These are phyloP conservation scores for Picea abies DNA, from an alignment of 83 land plant genomes.

Conservation along the genomic window DNA sequence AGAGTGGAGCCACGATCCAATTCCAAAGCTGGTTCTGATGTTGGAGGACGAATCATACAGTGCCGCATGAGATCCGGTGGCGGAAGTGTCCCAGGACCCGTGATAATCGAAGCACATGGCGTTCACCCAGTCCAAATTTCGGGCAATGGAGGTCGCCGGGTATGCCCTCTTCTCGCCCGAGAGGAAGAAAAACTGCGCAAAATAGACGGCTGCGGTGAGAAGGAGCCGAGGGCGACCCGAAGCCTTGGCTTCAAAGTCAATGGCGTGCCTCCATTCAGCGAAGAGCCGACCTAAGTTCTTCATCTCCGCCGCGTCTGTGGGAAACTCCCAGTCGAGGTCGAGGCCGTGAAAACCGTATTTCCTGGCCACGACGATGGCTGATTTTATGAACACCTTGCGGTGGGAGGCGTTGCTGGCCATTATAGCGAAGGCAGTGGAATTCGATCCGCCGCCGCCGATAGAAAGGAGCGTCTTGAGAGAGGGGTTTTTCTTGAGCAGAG, in stretches of 20 bases:
- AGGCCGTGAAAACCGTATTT: background rate
- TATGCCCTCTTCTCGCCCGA: slow-evolving; percentile 17
- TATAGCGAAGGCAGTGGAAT: no score
- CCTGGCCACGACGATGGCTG: no score
- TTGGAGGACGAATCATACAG: slow-evolving; percentile 31
- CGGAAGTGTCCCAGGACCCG: slow-evolving; percentile 29
- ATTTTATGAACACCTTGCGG: no score
- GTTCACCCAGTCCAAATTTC: slow-evolving; percentile 42
- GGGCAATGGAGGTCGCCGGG: slow-evolving; percentile 38
- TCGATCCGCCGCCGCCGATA: no score
- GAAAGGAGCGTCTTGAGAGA: no score
- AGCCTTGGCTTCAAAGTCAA: slow-evolving; percentile 26
- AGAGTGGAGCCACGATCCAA: slow-evolving; percentile 31
- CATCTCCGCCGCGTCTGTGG: slow-evolving; percentile 30
- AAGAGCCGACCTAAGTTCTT: slow-evolving; percentile 31
- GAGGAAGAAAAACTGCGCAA: slow-evolving; percentile 14
- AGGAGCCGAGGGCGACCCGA: slow-evolving; percentile 35
- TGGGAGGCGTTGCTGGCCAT: no score
- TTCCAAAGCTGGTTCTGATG: slow-evolving; percentile 28
- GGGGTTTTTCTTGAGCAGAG: no score
- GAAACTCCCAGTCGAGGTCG: slow-evolving; percentile 67
- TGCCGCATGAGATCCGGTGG: slow-evolving; percentile 41
- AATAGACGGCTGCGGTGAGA: slow-evolving; percentile 71
- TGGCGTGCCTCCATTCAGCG: slow-evolving; percentile 50
- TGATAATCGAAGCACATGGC: slow-evolving; percentile 43